Base-by-base conservation (phyloP, 1,284 basidiomycete genomes). In the Meira miltonrushii region DNA sequence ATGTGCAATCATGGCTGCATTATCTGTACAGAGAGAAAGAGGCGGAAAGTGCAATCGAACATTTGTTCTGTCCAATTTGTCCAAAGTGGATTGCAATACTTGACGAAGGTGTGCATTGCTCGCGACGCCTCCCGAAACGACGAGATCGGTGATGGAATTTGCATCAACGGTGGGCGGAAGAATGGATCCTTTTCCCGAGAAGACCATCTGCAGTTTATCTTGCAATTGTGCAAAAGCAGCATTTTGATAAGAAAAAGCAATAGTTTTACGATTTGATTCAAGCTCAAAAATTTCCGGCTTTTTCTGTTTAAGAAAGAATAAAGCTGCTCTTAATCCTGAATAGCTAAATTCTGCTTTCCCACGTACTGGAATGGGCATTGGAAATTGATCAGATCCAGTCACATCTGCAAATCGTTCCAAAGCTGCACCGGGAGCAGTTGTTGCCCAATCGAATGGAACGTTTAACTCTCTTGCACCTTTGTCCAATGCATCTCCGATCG, bases 1-100 rank as follows among this genome's bases (percentile, higher is more conserved):
- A 63, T 72, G 74, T 0, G 74, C 75, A 48, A 78, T 74, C 75
- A 78, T 78, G 0, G 69, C 74, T 0, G 75, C 75, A 44, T 78
- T 78, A 57, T 77, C 72, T 1, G 72, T 71, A 55, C 74, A 76
- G 39, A 76, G 56, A 4, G 61, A 58, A 1, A 71, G 54, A n/a
- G 75, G 75, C 0, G 75, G 74, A 58, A 76, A 76, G 33, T 63
- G 53, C 13, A 75, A 55, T 10, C 53, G 9, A 0, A 68, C 66
- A 25, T 75, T 70, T 5, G 40, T 2, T 7, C 66, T 58, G 0
- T 57, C 61, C 1, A 62, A 46, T 10, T n/a, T 37, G 25, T 67
- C 57, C 7, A 77, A 63, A 10, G 61, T 59, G 4, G 19, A 21
- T 6, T 65, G 28, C 33, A 77, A 57, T 3, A 55, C 44, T n/a